Conservation (phyloP, 768 basidiomycete genomes). For the Boletus reticuloceps region DNA sequence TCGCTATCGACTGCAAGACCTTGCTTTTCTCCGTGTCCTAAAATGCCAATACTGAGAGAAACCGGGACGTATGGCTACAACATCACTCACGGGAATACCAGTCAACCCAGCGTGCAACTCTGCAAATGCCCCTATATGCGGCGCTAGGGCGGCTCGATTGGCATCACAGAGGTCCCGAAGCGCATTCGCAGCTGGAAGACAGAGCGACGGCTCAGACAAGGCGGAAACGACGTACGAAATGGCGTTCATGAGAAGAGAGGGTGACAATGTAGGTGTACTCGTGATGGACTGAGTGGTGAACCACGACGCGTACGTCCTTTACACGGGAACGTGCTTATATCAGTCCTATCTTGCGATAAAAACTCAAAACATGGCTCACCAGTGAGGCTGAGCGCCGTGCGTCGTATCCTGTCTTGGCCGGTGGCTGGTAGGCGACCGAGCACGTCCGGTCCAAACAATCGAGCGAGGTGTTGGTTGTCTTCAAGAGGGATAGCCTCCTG, state of each 20-base stretch:
- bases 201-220: slow-evolving; percentile 61
- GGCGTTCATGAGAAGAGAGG: slow-evolving; percentile 58
- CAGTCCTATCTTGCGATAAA: neutral
- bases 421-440: slow-evolving; percentile 65
- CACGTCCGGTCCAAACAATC: slow-evolving; percentile 71
- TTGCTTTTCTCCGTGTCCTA: slow-evolving; percentile 87
- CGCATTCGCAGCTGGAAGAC: slow-evolving; percentile 73
- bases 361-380: slow-evolving; percentile 46
- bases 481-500: slow-evolving; percentile 81
- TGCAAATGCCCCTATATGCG: slow-evolving; percentile 82
- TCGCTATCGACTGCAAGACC: slow-evolving; percentile 88
- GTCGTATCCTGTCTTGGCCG: slow-evolving; percentile 63
- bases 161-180: slow-evolving; percentile 87
- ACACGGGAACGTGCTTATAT: neutral
- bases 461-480: slow-evolving; percentile 50
- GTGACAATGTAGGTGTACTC: slow-evolving; percentile 25
- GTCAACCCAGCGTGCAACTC: slow-evolving; percentile 76
- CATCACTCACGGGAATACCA: slow-evolving; percentile 61
- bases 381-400: slow-evolving; percentile 71
- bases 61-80: neutral
- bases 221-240: slow-evolving; percentile 71
- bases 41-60: neutral
- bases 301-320: slow-evolving; percentile 79
- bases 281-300: slow-evolving; percentile 53
- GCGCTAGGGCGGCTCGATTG: slow-evolving; percentile 79